These are phyloP conservation scores for Poterioochromonas sp. DNA, from an alignment of 352 stramenopile genomes.

Conservation along the genomic window DNA sequence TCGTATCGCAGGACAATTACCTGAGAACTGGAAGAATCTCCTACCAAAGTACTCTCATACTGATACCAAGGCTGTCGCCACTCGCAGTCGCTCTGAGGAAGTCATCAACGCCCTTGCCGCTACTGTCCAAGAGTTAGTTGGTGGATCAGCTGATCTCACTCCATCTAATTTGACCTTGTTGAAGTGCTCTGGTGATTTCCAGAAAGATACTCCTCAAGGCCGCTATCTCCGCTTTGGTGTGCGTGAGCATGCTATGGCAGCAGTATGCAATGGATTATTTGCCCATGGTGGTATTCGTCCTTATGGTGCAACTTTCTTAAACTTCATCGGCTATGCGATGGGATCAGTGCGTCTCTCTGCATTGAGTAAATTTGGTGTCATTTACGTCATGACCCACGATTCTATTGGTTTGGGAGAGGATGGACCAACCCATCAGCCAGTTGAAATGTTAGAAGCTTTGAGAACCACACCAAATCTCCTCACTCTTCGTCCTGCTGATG, in stretches of 20 bases:
- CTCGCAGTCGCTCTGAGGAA: slow-evolving; percentile 83
- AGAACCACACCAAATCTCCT: slow-evolving; percentile 96
- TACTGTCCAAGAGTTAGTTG: slow-evolving; percentile 87
- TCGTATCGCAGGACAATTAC: slow-evolving; percentile 79
- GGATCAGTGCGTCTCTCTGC: slow-evolving; percentile 85
- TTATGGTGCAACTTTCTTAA: slow-evolving; percentile 98
- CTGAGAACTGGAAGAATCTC: slow-evolving; percentile 73
- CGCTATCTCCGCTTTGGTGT: slow-evolving; percentile 96
- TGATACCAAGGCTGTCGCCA: slow-evolving; percentile 59
- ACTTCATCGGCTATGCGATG: slow-evolving; percentile 96
- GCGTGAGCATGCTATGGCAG: slow-evolving; percentile 95
- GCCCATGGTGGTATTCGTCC: slow-evolving; percentile 87
- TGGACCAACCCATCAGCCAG: slow-evolving; percentile 96
- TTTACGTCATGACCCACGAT: slow-evolving; percentile 99
- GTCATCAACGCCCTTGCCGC: slow-evolving; percentile 86
- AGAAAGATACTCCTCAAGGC: slow-evolving; percentile 85
- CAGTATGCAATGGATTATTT: slow-evolving; percentile 95
- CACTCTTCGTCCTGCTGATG: slow-evolving; percentile 90
- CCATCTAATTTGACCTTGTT: slow-evolving; percentile 91
- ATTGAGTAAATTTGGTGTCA: slow-evolving; percentile 64
- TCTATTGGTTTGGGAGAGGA: slow-evolving; percentile 98
- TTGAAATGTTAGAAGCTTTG: slow-evolving; percentile 92
- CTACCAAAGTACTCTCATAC: slow-evolving; percentile 76
- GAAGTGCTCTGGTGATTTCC: slow-evolving; percentile 85
- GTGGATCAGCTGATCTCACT: slow-evolving; percentile 95